A percentile compares a stretch with the other conserved stretches of the same genome.
These are phyloP conservation scores for Diplogelasinospora grovesii DNA, from an alignment of 495 filamentous ascomycete species.

Conservation along the genomic window DNA sequence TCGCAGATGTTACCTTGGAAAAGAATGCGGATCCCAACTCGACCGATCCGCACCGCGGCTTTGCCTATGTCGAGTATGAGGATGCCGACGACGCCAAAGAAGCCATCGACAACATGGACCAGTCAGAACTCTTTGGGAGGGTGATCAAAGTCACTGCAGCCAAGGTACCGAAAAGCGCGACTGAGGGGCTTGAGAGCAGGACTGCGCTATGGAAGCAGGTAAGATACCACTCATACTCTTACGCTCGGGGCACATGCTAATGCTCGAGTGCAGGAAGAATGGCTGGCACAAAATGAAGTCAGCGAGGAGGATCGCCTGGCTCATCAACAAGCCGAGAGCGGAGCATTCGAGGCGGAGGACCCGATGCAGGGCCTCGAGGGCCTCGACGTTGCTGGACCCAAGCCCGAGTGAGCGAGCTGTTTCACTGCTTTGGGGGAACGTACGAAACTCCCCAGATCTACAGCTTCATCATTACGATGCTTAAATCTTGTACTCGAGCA, in stretches of 20 bases:
- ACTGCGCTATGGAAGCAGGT: constrained; percentile 99
- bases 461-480: background rate
- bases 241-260: background rate
- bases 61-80: constrained; percentile 96
- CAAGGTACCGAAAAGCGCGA: constrained; percentile 84
- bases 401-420: constrained; percentile 52
- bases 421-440: background rate
- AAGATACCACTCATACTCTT: constrained; percentile 21
- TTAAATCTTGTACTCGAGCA: no score
- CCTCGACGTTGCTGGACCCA: constrained; percentile 87
- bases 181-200: constrained; percentile 81
- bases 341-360: constrained; percentile 55
- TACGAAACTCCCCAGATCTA: no score
- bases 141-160: constrained; percentile 87
- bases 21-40: constrained; percentile 66
- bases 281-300: constrained; percentile 83
- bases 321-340: constrained; percentile 47
- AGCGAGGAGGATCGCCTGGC: constrained; percentile 76
- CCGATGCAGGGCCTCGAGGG: constrained; percentile 95
- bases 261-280: constrained; percentile 64
- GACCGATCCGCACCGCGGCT: constrained; percentile 77
- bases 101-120: constrained; percentile 99
- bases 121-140: constrained; percentile 87
- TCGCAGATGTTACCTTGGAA: constrained; percentile 81
- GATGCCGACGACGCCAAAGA: constrained; percentile 78